Evolutionary conservation across 108 stramenopile species (phyloP).

Genomic region (Cyclotella distinguenda): DNA sequence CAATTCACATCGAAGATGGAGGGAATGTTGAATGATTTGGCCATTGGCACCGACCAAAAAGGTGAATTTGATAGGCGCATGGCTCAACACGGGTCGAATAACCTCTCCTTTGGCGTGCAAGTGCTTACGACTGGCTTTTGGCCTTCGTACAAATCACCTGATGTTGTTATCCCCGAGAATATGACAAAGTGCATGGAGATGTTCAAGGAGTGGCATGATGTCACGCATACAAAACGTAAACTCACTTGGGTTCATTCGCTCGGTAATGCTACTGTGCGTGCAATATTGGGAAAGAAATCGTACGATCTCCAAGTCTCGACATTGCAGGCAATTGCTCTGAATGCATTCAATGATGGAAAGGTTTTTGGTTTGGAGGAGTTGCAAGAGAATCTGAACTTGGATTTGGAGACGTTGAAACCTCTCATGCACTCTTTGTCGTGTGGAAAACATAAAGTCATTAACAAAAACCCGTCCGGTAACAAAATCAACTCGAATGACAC

Average conservation of each 20-base stretch:
- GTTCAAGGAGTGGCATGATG: conserved; percentile 92
- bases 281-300: conserved; percentile 88
- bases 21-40: conserved; percentile 98
- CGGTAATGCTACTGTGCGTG: conserved; percentile 92
- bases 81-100: conserved; percentile 56
- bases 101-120: conserved; percentile 88
- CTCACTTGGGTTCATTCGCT: conserved; percentile 90
- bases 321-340: conserved; percentile 92
- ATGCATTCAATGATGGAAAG: conserved; percentile 81
- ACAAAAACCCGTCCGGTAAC: conserved; percentile 81
- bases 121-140: conserved; percentile 98
- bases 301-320: conserved; percentile 97
- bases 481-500: conserved; percentile 88
- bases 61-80: conserved; percentile 85
- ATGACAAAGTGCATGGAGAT: conserved; percentile 92
- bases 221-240: conserved; percentile 87
- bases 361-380: conserved; percentile 70
- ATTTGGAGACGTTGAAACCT: conserved; percentile 91
- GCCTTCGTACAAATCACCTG: conserved; percentile 94
- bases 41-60: conserved; percentile 92
- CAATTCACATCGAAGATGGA: conserved; percentile 99
- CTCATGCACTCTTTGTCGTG: conserved; percentile 97
- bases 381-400: conserved; percentile 74
- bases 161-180: conserved; percentile 84
- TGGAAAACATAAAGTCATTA: conserved; percentile 96